Evolutionary conservation across 2,329 filamentous ascomycete genomes (phyloP).

Genomic region (Stenocarpella maydis): DNA sequence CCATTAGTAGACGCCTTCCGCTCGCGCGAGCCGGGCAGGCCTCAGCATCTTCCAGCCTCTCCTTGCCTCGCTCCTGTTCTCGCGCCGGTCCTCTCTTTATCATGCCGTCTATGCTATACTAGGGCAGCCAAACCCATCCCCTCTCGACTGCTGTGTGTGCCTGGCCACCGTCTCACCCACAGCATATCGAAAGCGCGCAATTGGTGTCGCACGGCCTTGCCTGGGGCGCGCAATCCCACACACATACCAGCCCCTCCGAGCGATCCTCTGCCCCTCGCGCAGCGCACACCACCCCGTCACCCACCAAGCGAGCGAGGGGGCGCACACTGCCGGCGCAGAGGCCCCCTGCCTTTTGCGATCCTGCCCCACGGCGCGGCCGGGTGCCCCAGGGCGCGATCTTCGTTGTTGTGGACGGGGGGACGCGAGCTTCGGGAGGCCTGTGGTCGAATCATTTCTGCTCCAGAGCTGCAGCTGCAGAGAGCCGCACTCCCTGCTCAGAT

Average conservation of each 20-base stretch:
- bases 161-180: conserved; percentile 9
- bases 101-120: no score
- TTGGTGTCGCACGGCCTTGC: conserved; percentile 31
- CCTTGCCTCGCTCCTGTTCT: conserved; percentile 19
- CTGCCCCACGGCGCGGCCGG: conserved; percentile 3
- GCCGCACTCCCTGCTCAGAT: conserved; percentile 51
- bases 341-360: conserved; percentile 7
- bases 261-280: neutral
- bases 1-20: conserved; percentile 30
- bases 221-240: neutral
- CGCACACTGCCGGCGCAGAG: conserved; percentile 20
- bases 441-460: conserved; percentile 42
- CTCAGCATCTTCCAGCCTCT: conserved; percentile 17
- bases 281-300: neutral
- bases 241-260: neutral
- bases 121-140: no score
- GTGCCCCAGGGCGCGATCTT: conserved; percentile 16
- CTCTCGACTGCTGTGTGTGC: conserved; percentile 1
- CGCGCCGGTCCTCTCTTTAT: conserved; percentile 25
- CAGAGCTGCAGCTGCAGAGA: conserved; percentile 51
- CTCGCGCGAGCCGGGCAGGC: conserved; percentile 23
- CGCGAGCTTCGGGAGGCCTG: conserved; percentile 39
- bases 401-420: conserved; percentile 16
- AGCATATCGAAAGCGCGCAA: conserved; percentile 19
- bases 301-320: neutral